These are phyloP conservation scores for Neurospora sp. DNA, from an alignment of 495 filamentous ascomycete species.

Conservation along the genomic window DNA sequence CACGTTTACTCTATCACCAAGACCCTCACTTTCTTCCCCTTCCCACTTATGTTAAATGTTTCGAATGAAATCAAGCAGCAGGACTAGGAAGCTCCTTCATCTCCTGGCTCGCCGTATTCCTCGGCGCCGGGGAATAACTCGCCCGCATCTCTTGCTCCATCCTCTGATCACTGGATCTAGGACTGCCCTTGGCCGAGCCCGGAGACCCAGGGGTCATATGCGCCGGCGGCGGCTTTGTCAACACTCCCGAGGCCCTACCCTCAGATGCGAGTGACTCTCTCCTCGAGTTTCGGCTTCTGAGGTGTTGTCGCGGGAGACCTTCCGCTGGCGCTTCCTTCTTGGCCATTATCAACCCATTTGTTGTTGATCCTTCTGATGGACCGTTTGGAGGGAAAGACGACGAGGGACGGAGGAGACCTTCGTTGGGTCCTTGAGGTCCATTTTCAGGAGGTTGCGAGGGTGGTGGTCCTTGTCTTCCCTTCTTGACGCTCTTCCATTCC, in stretches of 20 bases:
- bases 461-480: conserved; percentile 14
- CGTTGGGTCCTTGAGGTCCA: conserved; percentile 10
- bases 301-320: background rate
- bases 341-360: background rate
- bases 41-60: too few species aligned
- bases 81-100: background rate
- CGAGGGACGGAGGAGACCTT: background rate
- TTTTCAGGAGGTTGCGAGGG: background rate
- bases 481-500: conserved; percentile 55
- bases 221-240: background rate
- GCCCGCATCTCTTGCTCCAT: background rate
- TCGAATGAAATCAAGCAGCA: background rate
- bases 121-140: background rate
- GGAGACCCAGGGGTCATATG: background rate
- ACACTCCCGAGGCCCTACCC: background rate
- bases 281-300: background rate
- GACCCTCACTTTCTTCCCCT: too few species aligned
- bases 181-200: background rate
- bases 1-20: background rate
- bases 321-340: background rate
- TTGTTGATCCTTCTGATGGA: background rate
- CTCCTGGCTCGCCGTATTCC: background rate
- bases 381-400: background rate
- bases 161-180: background rate
- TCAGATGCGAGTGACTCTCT: background rate